phyloP scores from a whole-genome alignment of 345 rosid genomes.

The Dipteronia sinensis region DNA sequence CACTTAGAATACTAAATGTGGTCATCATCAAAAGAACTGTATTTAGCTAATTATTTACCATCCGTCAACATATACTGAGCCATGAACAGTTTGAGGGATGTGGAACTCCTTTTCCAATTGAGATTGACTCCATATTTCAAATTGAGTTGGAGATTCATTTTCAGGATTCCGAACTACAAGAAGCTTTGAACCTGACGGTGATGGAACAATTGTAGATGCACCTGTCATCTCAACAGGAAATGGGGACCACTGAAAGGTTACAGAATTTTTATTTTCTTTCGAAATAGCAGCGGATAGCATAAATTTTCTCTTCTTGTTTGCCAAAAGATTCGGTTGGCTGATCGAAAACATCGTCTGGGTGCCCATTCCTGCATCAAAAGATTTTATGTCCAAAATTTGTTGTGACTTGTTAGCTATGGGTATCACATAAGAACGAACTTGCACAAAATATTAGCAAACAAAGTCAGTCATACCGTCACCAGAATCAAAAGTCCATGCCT shows the following conservation, averaged over 20 bases:
- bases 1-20: neutral
- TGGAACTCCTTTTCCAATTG: constrained; percentile 82
- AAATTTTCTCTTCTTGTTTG: constrained; percentile 70
- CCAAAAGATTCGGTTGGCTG: constrained; percentile 81
- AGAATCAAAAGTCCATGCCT: constrained; percentile 76
- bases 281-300: constrained; percentile 57
- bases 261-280: constrained; percentile 39
- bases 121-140: constrained; percentile 83
- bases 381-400: constrained; percentile 5
- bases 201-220: constrained; percentile 67
- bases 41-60: constrained; percentile 49
- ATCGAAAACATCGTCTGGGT: constrained; percentile 72
- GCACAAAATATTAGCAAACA: neutral
- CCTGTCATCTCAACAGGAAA: constrained; percentile 86
- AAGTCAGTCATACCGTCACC: constrained; percentile 40
- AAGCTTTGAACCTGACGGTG: constrained; percentile 85
- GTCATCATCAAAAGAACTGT: constrained; percentile 14
- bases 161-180: constrained; percentile 77
- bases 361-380: constrained; percentile 43
- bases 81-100: constrained; percentile 77
- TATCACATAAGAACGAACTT: neutral
- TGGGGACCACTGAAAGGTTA: constrained; percentile 69
- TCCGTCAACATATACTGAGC: constrained; percentile 79
- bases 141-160: constrained; percentile 71
- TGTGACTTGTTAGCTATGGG: neutral